These are phyloP conservation scores for Naegleria lovaniensis DNA, from an alignment of 208 protist genomes.

Conservation along the genomic window DNA sequence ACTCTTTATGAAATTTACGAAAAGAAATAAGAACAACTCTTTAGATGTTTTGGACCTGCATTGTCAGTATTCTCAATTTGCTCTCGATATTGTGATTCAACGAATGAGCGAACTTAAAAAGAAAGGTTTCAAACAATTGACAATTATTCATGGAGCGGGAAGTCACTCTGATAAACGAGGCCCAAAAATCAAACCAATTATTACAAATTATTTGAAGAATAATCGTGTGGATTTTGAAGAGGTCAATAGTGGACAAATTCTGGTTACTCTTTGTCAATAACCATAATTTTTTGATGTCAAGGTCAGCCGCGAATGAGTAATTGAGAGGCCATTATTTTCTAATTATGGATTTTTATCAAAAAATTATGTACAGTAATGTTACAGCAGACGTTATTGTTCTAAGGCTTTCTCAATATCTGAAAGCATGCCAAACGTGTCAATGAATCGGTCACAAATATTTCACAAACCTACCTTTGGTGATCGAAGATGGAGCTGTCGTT, in stretches of 20 bases:
- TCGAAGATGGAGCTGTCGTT: neutral
- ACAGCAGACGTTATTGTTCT: neutral
- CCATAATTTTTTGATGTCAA: neutral
- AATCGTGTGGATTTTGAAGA: neutral
- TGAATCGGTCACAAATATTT: too few species aligned
- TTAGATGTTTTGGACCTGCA: neutral
- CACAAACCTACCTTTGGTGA: constrained; percentile 28
- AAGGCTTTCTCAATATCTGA: neutral
- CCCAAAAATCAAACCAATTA: neutral
- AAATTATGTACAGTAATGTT: too few species aligned
- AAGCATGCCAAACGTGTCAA: too few species aligned
- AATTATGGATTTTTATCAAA: too few species aligned
- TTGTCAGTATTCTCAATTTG: neutral
- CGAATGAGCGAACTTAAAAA: neutral
- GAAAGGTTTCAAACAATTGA: neutral
- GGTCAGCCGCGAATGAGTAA: too few species aligned
- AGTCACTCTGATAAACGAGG: neutral
- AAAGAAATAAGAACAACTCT: neutral
- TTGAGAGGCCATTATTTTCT: too few species aligned
- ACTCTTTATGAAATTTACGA: too few species aligned
- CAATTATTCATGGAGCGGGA: neutral
- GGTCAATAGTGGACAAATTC: neutral
- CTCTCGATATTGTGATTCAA: neutral
- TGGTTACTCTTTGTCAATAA: neutral
- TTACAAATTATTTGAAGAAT: neutral